Conservation (phyloP, 2,329 filamentous ascomycete genomes). For the Penicillium sumatraense region DNA sequence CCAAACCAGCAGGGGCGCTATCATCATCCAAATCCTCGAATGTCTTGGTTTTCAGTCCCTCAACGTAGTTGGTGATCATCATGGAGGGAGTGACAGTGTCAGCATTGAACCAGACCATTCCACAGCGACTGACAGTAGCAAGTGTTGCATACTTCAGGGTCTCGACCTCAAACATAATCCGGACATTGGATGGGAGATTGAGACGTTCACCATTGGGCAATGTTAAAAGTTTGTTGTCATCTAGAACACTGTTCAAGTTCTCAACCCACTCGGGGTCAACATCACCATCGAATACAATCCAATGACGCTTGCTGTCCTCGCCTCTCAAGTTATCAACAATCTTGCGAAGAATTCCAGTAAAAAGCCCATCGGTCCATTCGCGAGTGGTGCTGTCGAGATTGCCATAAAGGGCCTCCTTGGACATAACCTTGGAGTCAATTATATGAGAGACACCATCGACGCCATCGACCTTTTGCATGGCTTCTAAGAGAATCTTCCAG, state of each 20-base stretch:
- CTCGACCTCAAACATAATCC: slow-evolving; percentile 99
- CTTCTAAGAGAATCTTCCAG: slow-evolving; percentile 90
- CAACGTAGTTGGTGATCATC: slow-evolving; percentile 90
- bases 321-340: slow-evolving; percentile 98
- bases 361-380: slow-evolving; percentile 98
- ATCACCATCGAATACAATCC: slow-evolving; percentile 99
- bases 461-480: slow-evolving; percentile 86
- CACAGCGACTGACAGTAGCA: slow-evolving; percentile 98
- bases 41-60: slow-evolving; percentile 76
- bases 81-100: slow-evolving; percentile 92
- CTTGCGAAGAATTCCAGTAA: slow-evolving; percentile 96
- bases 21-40: slow-evolving; percentile 98
- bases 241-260: slow-evolving; percentile 98
- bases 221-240: slow-evolving; percentile 98
- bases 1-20: slow-evolving; percentile 74
- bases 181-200: slow-evolving; percentile 89
- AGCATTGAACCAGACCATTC: slow-evolving; percentile 99
- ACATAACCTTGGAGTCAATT: slow-evolving; percentile 99
- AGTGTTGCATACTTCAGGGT: slow-evolving; percentile 96
- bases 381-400: slow-evolving; percentile 94
- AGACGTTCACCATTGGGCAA: slow-evolving; percentile 97
- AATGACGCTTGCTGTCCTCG: slow-evolving; percentile 94
- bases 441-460: slow-evolving; percentile 95
- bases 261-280: slow-evolving; percentile 99
- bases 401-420: slow-evolving; percentile 95